These are phyloP conservation scores for Ophiostoma perfectum DNA, from an alignment of 2,329 filamentous ascomycete genomes.

Conservation along the genomic window DNA sequence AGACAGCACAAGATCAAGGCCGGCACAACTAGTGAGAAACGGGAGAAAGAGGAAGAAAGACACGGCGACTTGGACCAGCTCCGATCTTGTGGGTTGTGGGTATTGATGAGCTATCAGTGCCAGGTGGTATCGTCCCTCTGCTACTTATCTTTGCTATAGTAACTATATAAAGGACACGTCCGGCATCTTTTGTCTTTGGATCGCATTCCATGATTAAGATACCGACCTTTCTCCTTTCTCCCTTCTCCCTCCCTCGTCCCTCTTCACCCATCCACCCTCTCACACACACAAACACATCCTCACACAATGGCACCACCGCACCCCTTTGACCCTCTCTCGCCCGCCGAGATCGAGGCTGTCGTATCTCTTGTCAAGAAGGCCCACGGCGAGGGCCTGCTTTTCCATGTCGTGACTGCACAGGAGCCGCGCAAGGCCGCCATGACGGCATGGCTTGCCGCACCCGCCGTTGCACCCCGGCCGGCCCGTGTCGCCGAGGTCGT, in stretches of 20 bases:
- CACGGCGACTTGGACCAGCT: constrained; percentile 1
- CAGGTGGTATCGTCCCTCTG: neutral
- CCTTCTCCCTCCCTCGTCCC: neutral
- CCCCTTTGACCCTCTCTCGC: constrained; percentile 72
- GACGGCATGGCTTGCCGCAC: constrained; percentile 68
- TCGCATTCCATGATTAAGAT: neutral
- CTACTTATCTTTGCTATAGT: neutral
- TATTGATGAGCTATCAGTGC: constrained; percentile 6
- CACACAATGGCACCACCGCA: constrained; percentile 40
- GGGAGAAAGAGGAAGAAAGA: constrained; percentile 14
- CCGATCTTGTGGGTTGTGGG: constrained; percentile 4
- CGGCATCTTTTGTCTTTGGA: constrained; percentile 6
- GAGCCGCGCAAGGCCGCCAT: constrained; percentile 84
- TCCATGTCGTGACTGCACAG: constrained; percentile 79
- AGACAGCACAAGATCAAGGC: neutral
- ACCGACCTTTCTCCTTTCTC: constrained; percentile 7
- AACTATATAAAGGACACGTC: constrained; percentile 11
- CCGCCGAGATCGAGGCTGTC: constrained; percentile 65
- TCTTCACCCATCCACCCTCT: neutral
- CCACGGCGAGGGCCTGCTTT: constrained; percentile 65
- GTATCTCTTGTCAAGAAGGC: constrained; percentile 64
- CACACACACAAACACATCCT: neutral
- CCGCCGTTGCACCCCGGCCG: constrained; percentile 56
- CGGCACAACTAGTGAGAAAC: neutral
- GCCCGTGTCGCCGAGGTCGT: constrained; percentile 74